These are phyloP conservation scores for Pelargonium cotyledonis DNA, from an alignment of 441 rosid species.

Conservation along the genomic window DNA sequence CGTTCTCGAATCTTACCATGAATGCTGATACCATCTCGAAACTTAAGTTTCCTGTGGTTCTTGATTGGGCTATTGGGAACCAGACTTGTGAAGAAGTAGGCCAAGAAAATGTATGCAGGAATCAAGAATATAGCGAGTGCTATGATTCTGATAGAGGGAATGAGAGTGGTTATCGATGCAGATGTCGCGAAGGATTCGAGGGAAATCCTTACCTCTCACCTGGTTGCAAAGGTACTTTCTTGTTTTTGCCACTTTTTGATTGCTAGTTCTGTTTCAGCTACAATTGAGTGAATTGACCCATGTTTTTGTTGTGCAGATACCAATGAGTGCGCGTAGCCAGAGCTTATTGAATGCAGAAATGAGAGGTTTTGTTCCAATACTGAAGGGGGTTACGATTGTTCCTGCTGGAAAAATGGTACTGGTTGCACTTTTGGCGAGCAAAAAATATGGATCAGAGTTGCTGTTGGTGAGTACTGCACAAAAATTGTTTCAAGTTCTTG, in stretches of 20 bases:
- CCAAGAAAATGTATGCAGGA: constrained; percentile 16
- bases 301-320: background rate
- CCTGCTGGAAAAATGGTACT: background rate
- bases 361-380: background rate
- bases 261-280: too few species aligned
- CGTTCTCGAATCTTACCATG: background rate
- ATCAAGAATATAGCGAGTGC: constrained; percentile 13
- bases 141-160: background rate
- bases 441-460: background rate
- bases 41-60: constrained; percentile 11
- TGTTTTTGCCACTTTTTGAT: too few species aligned
- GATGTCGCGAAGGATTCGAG: constrained; percentile 23
- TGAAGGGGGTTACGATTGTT: background rate
- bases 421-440: background rate
- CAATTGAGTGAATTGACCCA: background rate
- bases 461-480: background rate
- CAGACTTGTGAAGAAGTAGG: constrained; percentile 15
- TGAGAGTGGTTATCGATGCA: constrained; percentile 20
- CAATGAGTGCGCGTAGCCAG: background rate
- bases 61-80: constrained; percentile 21
- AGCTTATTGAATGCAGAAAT: background rate
- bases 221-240: constrained; percentile 31
- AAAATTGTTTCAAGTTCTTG: background rate
- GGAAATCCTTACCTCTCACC: constrained; percentile 35
- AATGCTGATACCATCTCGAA: background rate